A percentile compares a stretch with the other conserved stretches of the same genome.
These are phyloP conservation scores for Kodamaea lidongshanica DNA, from an alignment of 805 yeast species.

Conservation along the genomic window DNA sequence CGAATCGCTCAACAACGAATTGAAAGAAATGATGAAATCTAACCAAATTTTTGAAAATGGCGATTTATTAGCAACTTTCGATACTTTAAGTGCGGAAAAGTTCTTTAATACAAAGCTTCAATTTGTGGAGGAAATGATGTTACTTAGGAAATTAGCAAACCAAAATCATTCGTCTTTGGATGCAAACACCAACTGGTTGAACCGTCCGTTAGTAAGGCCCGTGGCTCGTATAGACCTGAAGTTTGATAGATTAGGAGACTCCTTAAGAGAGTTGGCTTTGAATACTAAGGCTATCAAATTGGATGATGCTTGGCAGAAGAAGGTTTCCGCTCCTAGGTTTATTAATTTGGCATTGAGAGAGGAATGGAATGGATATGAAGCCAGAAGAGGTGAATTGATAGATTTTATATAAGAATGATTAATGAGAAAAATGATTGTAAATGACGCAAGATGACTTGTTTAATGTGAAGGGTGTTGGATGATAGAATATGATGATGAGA, in stretches of 20 bases:
- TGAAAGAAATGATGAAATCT: constrained; percentile 21
- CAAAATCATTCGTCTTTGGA: constrained; percentile 1
- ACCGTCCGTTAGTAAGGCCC: constrained; percentile 7
- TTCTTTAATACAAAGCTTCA: constrained; percentile 27
- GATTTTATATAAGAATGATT: no score
- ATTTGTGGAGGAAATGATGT: constrained; percentile 40
- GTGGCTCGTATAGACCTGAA: not conserved
- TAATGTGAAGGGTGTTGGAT: no score
- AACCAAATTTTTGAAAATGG: constrained; percentile 12
- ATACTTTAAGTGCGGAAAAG: constrained; percentile 27
- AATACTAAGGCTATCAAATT: constrained; percentile 11
- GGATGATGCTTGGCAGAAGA: constrained; percentile 12
- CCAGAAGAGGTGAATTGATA: not conserved
- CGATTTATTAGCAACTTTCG: constrained; percentile 22
- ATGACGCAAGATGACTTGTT: no score
- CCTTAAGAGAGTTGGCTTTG: constrained; percentile 10
- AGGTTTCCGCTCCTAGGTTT: constrained; percentile 14
- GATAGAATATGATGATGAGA: no score
- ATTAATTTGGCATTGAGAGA: constrained; percentile 10
- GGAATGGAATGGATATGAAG: constrained; percentile 1
- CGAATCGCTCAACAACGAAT: constrained; percentile 16
- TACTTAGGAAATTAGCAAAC: constrained; percentile 31
- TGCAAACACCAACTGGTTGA: constrained; percentile 18
- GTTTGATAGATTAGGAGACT: constrained; percentile 5
- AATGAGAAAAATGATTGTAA: no score